Evolutionary conservation across 305 asterid genomes (phyloP).

Genomic region (Fraxinus sp.): DNA sequence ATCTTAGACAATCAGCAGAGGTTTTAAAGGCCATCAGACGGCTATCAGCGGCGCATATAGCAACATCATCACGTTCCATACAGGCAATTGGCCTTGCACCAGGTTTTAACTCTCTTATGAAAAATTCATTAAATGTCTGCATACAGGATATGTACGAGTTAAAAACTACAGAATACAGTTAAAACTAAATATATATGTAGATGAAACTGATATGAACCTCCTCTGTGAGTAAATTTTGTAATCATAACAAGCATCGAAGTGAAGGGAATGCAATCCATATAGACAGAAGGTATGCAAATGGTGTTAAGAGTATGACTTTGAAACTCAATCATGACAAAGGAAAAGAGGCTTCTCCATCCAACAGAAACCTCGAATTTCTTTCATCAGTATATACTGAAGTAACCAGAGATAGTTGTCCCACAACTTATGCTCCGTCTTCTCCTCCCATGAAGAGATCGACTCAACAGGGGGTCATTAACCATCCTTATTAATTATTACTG

Average conservation of each 20-base stretch:
- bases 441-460: neutral
- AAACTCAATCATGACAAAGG: neutral
- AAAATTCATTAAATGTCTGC: conserved; percentile 93
- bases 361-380: neutral
- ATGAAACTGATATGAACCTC: neutral
- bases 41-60: conserved; percentile 92
- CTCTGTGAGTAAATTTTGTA: neutral
- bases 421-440: neutral
- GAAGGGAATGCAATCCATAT: neutral
- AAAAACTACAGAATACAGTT: neutral
- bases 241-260: neutral
- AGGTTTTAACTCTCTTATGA: conserved; percentile 84
- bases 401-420: neutral
- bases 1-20: conserved; percentile 64
- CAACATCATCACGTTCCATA: conserved; percentile 63
- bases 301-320: neutral
- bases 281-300: neutral
- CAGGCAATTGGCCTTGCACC: conserved; percentile 70
- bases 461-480: neutral
- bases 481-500: neutral
- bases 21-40: conserved; percentile 80
- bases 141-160: conserved; percentile 15
- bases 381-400: neutral
- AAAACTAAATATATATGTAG: neutral
- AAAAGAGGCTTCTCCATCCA: neutral